Base-by-base conservation (phyloP, 2,329 filamentous ascomycete species). In the Scleromitrula shiraiana region DNA sequence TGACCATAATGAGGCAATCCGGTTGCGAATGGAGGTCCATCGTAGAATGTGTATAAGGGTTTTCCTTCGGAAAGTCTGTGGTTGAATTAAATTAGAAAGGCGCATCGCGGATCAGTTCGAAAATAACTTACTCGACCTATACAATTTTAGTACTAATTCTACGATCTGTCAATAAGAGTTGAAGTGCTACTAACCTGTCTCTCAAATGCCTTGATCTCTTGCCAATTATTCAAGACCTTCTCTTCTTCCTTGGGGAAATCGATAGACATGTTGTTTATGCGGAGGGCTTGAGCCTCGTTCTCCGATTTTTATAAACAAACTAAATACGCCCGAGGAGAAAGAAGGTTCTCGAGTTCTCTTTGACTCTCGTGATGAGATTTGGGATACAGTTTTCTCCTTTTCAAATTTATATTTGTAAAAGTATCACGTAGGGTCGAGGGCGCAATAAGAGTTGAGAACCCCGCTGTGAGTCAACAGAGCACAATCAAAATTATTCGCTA, bases 181-280 rank as follows among this genome's bases (percentile, higher is more conserved):
- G 5, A 26, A 24, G 3, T 22, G 17, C 27, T 26, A 14, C 93
- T 85, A 53, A 83, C 68, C 72, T 80, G 54, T 54, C 83, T 82
- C 64, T 87, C 80, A 67, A 97, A 97, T 58, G 93, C 93, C 63
- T 91, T 78, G 65, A 95, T 93, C 65, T 93, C 87, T 64, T 83
- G 85, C 93, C 91, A 98, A 70, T 81, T 78, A 65, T 83, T 74
- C 67, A 97, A 82, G 67, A 90, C 78, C 54, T 74, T 78, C 72
- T 94, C 85, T 76, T 97, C 91, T 69, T 93, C 87, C 68, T 86
- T 85, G 49, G 91, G 85, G 67, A 97, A 97, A 70, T 91, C 80
- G 72, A 97, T 91, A 64, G 85, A 88, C 85, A 90, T 88, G 17
- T 40, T 40, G 37, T 19, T 19, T 19, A 19, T 19, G 19, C 19